phyloP scores from a whole-genome alignment of 345 rosid genomes.

The Hirschfeldia incana region DNA sequence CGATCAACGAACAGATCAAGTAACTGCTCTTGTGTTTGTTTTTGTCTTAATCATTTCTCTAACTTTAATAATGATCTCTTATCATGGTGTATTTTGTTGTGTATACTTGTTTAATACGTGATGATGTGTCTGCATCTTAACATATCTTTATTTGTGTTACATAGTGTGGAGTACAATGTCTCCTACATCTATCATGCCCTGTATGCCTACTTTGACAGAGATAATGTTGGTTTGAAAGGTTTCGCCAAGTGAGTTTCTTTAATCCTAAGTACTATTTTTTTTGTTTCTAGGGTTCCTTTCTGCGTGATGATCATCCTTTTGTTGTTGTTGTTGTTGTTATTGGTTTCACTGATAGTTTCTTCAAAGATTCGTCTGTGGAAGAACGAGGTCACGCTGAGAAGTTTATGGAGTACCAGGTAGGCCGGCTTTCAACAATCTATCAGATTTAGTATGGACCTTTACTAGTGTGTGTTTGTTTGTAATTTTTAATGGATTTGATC shows the following conservation, averaged over 20 bases:
- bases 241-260: slow-evolving; percentile 61
- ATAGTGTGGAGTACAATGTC: slow-evolving; percentile 78
- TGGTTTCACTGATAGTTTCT: slow-evolving; percentile 49
- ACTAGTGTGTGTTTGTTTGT: not conserved
- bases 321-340: slow-evolving; percentile 21
- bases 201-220: slow-evolving; percentile 84
- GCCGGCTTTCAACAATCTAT: not conserved
- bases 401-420: slow-evolving; percentile 73
- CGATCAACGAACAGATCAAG: slow-evolving; percentile 87
- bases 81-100: not conserved
- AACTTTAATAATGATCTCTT: not conserved
- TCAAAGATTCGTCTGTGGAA: slow-evolving; percentile 73
- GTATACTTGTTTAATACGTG: not conserved
- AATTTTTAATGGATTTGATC: not conserved
- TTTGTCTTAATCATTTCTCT: not conserved
- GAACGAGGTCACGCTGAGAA: slow-evolving; percentile 87
- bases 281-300: no score
- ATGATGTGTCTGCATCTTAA: slow-evolving; percentile 1
- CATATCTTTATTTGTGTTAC: slow-evolving; percentile 9
- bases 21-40: slow-evolving; percentile 11
- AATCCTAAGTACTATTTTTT: not conserved
- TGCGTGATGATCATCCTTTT: not conserved
- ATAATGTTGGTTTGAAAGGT: slow-evolving; percentile 71
- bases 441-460: not conserved
- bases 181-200: slow-evolving; percentile 80